phyloP scores from a whole-genome alignment of 2,329 filamentous ascomycete species.

The Incumbomyces lentus region DNA sequence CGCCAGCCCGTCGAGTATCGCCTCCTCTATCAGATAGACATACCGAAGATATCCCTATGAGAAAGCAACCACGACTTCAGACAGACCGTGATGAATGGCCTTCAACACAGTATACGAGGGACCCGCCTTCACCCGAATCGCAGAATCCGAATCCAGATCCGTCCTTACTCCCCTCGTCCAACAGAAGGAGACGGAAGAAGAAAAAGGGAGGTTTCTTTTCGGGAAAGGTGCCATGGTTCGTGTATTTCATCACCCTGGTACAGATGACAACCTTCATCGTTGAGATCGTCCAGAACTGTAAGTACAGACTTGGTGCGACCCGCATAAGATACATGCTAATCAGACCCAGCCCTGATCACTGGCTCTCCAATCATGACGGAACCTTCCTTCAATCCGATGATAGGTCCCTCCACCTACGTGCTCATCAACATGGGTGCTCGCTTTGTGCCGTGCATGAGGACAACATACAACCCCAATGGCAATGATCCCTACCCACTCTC shows the following conservation, averaged over 20 bases:
- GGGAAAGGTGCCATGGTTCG: slow-evolving; percentile 62
- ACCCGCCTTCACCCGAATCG: slow-evolving; percentile 49
- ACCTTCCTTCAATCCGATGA: slow-evolving; percentile 91
- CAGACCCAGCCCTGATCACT: slow-evolving; percentile 55
- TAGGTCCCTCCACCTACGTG: slow-evolving; percentile 80
- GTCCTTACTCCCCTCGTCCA: slow-evolving; percentile 14
- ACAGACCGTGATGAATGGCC: slow-evolving; percentile 12
- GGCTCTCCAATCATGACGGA: slow-evolving; percentile 59
- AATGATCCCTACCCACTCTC: slow-evolving; percentile 12
- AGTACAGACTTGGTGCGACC: slow-evolving; percentile 22
- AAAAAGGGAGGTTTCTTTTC: slow-evolving; percentile 45
- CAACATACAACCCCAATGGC: slow-evolving; percentile 32
- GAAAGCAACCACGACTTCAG: slow-evolving; percentile 11
- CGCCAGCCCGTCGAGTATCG: slow-evolving; percentile 7
- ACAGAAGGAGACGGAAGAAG: slow-evolving; percentile 16
- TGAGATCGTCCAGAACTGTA: slow-evolving; percentile 77
- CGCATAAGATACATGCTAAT: slow-evolving; percentile 4
- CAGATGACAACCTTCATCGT: slow-evolving; percentile 82
- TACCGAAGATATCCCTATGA: slow-evolving; percentile 15
- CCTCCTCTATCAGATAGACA: slow-evolving; percentile 9
- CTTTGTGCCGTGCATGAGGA: slow-evolving; percentile 91
- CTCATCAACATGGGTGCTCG: slow-evolving; percentile 96
- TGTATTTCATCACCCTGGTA: slow-evolving; percentile 65
- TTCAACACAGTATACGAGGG: slow-evolving; percentile 30
- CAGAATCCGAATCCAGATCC: slow-evolving; percentile 16